Percentiles rank a stretch among this genome's conserved stretches.
Evolutionary conservation across 176 grass and related monocot genomes (phyloP).

Genomic region (Carex pumila): DNA sequence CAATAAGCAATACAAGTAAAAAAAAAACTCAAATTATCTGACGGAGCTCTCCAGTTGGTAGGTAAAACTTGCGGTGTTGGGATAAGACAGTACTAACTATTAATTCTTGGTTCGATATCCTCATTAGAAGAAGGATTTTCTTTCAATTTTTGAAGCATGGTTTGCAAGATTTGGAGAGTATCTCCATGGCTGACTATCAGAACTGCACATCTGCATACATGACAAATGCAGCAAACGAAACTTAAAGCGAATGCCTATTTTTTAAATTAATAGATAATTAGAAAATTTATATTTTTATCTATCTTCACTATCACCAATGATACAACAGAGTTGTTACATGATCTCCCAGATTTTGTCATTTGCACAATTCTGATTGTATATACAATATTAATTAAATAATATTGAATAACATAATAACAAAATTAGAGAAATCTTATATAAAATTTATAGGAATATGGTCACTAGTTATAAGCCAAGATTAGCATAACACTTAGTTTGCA

Average conservation of each 20-base stretch:
- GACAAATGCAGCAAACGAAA: background rate
- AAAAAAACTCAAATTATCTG: constrained; percentile 30
- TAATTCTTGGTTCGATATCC: constrained; percentile 17
- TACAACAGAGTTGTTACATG: background rate
- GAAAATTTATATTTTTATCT: background rate
- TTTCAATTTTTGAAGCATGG: constrained; percentile 43
- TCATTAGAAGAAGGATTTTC: constrained; percentile 34
- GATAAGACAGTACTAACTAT: constrained; percentile 32
- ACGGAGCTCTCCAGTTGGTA: constrained; percentile 59
- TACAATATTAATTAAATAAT: background rate
- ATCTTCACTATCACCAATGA: background rate
- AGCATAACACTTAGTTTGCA: background rate
- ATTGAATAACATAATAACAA: background rate
- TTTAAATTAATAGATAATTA: background rate
- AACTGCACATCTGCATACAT: constrained; percentile 38
- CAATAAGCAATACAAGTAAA: background rate
- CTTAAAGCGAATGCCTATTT: background rate
- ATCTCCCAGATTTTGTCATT: background rate
- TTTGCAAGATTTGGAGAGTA: constrained; percentile 79
- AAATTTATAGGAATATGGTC: background rate
- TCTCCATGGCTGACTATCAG: constrained; percentile 85
- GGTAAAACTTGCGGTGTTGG: constrained; percentile 52
- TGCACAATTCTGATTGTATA: background rate
- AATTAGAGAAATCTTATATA: background rate
- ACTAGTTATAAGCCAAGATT: background rate